phyloP scores from a whole-genome alignment of 768 basidiomycete genomes.

The Tulasnella sp. region DNA sequence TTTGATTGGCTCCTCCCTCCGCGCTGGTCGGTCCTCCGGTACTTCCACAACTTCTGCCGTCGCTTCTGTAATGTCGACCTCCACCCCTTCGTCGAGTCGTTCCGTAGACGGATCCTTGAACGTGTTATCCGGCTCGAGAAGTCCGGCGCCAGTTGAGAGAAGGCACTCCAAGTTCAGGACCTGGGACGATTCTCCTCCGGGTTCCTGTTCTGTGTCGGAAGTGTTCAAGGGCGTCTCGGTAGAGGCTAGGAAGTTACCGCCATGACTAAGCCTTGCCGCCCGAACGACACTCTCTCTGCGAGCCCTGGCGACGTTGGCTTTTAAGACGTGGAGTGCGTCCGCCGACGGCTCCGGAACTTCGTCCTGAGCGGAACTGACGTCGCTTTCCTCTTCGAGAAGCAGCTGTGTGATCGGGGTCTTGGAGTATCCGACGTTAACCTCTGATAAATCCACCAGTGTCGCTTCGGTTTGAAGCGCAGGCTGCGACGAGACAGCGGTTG shows the following conservation, averaged over 20 bases:
- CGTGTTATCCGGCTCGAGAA: not conserved
- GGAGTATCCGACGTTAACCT: not conserved
- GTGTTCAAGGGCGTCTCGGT: not conserved
- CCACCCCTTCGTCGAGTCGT: not conserved
- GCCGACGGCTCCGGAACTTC: not conserved
- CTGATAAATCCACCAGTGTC: not conserved
- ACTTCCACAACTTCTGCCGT: not conserved
- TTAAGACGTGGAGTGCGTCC: not conserved
- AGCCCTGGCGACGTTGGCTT: not conserved
- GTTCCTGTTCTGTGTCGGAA: not conserved
- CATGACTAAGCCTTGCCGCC: conserved; percentile 4
- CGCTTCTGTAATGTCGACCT: conserved; percentile 9
- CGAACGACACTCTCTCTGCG: not conserved
- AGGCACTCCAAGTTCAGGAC: not conserved
- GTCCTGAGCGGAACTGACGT: not conserved
- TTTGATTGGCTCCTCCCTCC: not conserved
- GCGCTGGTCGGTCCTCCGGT: not conserved
- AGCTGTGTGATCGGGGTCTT: not conserved
- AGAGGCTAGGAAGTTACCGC: not conserved
- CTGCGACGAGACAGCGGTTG: not conserved
- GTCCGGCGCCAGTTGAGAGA: not conserved
- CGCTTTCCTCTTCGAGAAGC: not conserved
- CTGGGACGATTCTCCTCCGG: not conserved
- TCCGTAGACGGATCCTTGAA: not conserved
- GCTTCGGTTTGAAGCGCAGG: not conserved